Evolutionary conservation across 176 grass and related monocot species (phyloP).

Genomic region (Zea mays): Zm-B73-REFERENCE-NAM-5.0 NC_050096.1:13061501-13062000

Average conservation of each 20-base stretch:
- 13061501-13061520: neutral
- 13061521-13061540: neutral
- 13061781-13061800: neutral
- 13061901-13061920: neutral
- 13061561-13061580: neutral
- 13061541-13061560: neutral
- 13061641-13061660: neutral
- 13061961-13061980: neutral
- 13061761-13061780: slow-evolving; percentile 21
- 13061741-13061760: neutral
- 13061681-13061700: neutral
- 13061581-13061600: neutral
- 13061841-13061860: slow-evolving; percentile 20
- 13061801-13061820: slow-evolving; percentile 49
- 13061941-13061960: neutral
- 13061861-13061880: slow-evolving; percentile 5
- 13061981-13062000: slow-evolving; percentile 35
- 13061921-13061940: neutral
- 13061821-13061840: slow-evolving; percentile 17
- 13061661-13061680: neutral
- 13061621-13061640: neutral
- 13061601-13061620: neutral
- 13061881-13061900: slow-evolving; percentile 32
- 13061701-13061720: neutral
- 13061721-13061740: neutral